Evolutionary conservation across 2,329 filamentous ascomycete species (phyloP), one percentile per base, ranked within the genome.

Genomic region (Rugonectria rugulosa): DNA sequence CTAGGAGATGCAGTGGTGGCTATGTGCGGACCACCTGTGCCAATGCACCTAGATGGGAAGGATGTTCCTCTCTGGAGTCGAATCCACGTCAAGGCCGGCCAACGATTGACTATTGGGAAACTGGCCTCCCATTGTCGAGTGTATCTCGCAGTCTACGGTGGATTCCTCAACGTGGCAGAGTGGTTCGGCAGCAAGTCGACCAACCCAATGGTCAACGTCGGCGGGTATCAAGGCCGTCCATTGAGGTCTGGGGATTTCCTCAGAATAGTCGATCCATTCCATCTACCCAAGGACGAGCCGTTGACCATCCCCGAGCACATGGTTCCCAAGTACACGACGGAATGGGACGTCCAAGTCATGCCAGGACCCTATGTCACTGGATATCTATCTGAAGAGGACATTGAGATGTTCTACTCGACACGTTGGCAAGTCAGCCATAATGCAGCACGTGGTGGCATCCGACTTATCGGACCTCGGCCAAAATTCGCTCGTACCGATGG

Each of bases 391-490:
- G 65, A 75, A 0, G 78, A 83, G 46, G 82, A 82, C 50, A 78
- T 85, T 44, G 77, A 83, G 9, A 82, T 81, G 72, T 75, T 88
- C 2, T 88, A 85, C 68, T 70, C 72, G 5, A 81, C 79, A 0
- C 71, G 77, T n/a, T 87, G 83, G 81, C 83, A 82, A 43, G 75
- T 88, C 2, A 83, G 80, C 0, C 85, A 88, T 61, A 88, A 88
- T 55, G 80, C 82, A 1, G 82, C 81, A 11, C 75, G 86, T 53
- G 83, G 80, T 34, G 86, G 84, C 0, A 83, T 88, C 21, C 78
- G 86, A 6, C 75, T 89, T 0, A 70, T 85, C 2, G 86, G 86
- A 0, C 84, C 85, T 0, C 77, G 79, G 1, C 83, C 83, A 0
- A 77, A 80, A 58, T 89, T 82, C 81, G 82, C 84, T 12, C 75